Base-by-base conservation (phyloP, 2,329 filamentous ascomycete species). In the Arachnomyces sp. region DNA sequence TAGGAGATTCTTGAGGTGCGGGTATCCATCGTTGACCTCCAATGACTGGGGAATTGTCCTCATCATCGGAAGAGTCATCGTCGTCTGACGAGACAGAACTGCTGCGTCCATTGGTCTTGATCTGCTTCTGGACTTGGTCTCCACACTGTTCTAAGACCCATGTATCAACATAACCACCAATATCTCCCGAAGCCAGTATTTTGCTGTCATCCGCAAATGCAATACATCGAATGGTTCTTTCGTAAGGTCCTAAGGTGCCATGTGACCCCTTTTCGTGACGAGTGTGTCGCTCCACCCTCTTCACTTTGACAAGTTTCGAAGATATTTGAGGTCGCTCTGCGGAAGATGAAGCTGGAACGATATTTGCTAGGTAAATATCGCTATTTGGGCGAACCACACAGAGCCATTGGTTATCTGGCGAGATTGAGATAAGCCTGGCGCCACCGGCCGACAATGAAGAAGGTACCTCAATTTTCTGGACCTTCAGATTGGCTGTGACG, bases 121-220 rank as follows among this genome's bases (percentile, higher is more conserved):
- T 65, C 59, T 57, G 63, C 55, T 14, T 59, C 43, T 48, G 56
- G 20, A 63, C 65, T 2, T 56, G 47, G 48, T 77, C 72, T 50
- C 74, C 68, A 44, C 74, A 60, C 29, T 74, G 74, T 54, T 77
- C 73, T 40, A 94, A 64, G 1, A 87, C 66, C 84, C 89, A 98
- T 13, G 82, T 87, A 56, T 96, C 89, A 25, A 96, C 71, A 60
- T 81, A 87, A 32, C 92, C 92, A 32, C 83, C 81, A 38, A 95
- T 64, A 59, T 95, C 90, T 35, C 82, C 81, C 20, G 81, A 77
- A 7, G 83, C 88, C 34, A 96, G 67, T 46, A 94, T 76, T 49
- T 75, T 79, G 57, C 84, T 86, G 57, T 94, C 83, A 4, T 80
- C 70, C 7, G 88, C 89, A 60, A 96, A 95, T 2, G 81, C 72